Evolutionary conservation across 192 early-diverging fungal genomes (phyloP).

Genomic region (Gigaspora rosea): DNA sequence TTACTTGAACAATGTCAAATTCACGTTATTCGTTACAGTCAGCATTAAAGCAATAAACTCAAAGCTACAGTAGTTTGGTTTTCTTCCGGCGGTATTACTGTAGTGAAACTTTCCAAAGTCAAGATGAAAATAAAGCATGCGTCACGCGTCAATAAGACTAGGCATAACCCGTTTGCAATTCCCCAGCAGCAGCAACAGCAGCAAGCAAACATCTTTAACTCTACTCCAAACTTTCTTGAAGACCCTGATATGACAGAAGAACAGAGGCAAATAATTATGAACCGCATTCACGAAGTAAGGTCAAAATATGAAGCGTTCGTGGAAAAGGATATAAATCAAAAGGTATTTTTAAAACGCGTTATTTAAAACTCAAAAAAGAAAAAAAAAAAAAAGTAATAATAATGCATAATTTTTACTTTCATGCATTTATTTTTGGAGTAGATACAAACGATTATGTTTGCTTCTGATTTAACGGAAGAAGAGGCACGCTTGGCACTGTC

Average conservation of each 20-base stretch:
- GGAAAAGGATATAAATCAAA: constrained; percentile 1
- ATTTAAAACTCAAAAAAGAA: background rate
- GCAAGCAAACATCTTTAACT: background rate
- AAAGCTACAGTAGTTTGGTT: too few species aligned
- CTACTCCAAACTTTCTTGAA: background rate
- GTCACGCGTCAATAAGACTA: background rate
- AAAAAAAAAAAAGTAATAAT: background rate
- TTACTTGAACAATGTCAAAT: too few species aligned
- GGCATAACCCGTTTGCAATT: background rate
- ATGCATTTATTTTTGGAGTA: background rate
- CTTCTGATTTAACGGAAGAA: constrained; percentile 8
- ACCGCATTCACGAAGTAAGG: background rate
- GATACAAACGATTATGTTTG: constrained; percentile 1
- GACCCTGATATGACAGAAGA: background rate
- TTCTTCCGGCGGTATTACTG: too few species aligned
- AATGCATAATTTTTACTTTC: background rate
- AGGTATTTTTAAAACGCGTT: background rate
- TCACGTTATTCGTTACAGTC: too few species aligned
- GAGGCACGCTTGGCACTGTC: background rate
- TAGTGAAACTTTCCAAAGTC: too few species aligned
- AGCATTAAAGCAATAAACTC: too few species aligned
- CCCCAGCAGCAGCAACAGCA: background rate
- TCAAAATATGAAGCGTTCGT: constrained; percentile 2
- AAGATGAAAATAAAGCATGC: constrained; percentile 6
- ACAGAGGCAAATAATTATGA: constrained; percentile 1